Evolutionary conservation across 768 basidiomycete genomes (phyloP), one percentile per base, ranked within the genome.

Genomic region (Rhodocollybia butyracea): DNA sequence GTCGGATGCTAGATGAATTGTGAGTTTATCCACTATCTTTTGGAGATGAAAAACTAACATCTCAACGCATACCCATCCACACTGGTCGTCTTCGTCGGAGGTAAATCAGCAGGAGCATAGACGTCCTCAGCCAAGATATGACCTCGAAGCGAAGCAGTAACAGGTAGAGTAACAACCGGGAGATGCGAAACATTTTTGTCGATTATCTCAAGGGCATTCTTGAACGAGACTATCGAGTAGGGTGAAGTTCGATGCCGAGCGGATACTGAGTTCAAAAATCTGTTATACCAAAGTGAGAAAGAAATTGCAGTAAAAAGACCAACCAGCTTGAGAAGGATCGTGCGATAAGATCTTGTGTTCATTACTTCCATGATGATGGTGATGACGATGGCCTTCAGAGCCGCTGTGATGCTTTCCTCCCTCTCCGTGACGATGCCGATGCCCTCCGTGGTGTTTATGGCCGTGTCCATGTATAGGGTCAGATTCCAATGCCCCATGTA

Each of bases 1-100:
- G 59, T 89, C 82, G 51, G 80, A 76, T 4, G 86, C 89, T 92
- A 59, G 27, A 46, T 47, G 6, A 56, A 41, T 27, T 22, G 22
- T 26, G 17, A 17, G 30, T 12, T 30, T 5, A n/a, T 22, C 30
- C 46, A 29, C 26, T 34, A 11, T 5, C 38, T 19, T 10, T 6
- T 3, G 31, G 12, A 17, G 30, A 34, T 51, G 13, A 32, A n/a
- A 22, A 3, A 59, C 80, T 58, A 62, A 90, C 89, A 84, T 56
- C 82, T 75, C 1, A 94, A 68, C 4, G 93, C 93, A 64, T 96
- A 96, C 0, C 93, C 93, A 66, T 95, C 93, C 11, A 93, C 91
- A 60, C 84, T 94, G 5, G 93, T 93, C 1, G 89, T 91, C 17
- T 74, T 67, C 2, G 78, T 78, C 3, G 67, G 65, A 2, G 93